phyloP scores from a whole-genome alignment of 768 basidiomycete genomes.

The Pleurotus citrinopileatus region DNA sequence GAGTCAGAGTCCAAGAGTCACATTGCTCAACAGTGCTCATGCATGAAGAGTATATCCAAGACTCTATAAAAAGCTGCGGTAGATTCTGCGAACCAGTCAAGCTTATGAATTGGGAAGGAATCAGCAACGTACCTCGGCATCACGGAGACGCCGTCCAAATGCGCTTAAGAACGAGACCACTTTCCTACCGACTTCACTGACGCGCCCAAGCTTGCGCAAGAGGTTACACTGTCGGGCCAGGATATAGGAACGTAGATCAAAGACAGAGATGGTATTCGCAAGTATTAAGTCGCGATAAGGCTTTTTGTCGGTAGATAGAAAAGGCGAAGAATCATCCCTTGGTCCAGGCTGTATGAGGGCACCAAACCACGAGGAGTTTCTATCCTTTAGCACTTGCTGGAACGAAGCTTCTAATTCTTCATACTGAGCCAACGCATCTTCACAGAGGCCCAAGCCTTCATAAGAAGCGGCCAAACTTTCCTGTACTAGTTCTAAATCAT shows the following conservation, averaged over 20 bases:
- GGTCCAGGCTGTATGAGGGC: constrained; percentile 67
- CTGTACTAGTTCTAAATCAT: constrained; percentile 34
- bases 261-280: constrained; percentile 86
- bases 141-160: constrained; percentile 74
- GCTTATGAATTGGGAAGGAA: constrained; percentile 4
- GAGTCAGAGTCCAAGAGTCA: constrained; percentile 61
- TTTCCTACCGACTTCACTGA: constrained; percentile 71
- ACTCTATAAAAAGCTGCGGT: constrained; percentile 77
- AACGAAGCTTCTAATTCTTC: constrained; percentile 90
- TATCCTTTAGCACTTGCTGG: constrained; percentile 67
- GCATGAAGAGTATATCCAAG: constrained; percentile 92
- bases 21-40: constrained; percentile 80
- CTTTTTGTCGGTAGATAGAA: constrained; percentile 78
- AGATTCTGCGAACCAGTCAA: constrained; percentile 39
- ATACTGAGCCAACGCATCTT: constrained; percentile 87
- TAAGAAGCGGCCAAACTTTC: constrained; percentile 93
- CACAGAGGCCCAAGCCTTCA: constrained; percentile 83
- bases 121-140: constrained; percentile 66
- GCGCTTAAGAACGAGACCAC: constrained; percentile 71
- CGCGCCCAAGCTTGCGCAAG: constrained; percentile 63
- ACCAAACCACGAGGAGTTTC: constrained; percentile 91
- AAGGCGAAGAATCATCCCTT: constrained; percentile 76
- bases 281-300: constrained; percentile 88
- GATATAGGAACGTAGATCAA: constrained; percentile 91
- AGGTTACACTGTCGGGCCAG: constrained; percentile 83